These are phyloP conservation scores for Tulasnella sp. DNA, from an alignment of 768 basidiomycete species.

Conservation along the genomic window DNA sequence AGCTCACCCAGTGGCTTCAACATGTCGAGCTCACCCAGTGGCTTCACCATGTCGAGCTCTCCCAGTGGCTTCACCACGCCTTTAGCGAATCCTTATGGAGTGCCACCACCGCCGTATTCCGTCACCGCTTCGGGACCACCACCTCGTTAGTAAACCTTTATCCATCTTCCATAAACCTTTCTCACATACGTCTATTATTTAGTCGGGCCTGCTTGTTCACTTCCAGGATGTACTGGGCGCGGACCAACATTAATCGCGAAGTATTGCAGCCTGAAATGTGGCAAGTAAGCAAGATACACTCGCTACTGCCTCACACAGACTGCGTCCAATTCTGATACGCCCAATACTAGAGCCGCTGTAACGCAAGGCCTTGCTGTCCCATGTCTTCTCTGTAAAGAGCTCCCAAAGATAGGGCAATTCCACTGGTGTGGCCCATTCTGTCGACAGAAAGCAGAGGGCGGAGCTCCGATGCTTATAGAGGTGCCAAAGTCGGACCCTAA, in stretches of 20 bases:
- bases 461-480: slow-evolving; percentile 14
- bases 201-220: neutral
- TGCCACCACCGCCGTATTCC: neutral
- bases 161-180: neutral
- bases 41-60: neutral
- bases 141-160: neutral
- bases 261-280: neutral
- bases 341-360: slow-evolving; percentile 9
- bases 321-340: neutral
- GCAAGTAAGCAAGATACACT: neutral
- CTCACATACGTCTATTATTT: neutral
- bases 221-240: neutral
- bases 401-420: neutral
- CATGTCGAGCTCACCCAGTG: neutral
- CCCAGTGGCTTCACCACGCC: neutral
- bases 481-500: slow-evolving; percentile 12
- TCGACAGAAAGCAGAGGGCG: neutral
- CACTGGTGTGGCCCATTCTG: slow-evolving; percentile 17
- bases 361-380: neutral
- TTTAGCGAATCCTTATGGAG: neutral
- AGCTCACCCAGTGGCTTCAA: too few relatives aligned
- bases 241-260: neutral
- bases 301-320: neutral
- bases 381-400: slow-evolving; percentile 7
- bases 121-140: neutral